Percentiles rank a stretch among this genome's conserved stretches.
phyloP scores from a whole-genome alignment of 768 basidiomycete genomes.

The Xanthoconium purpureum region DNA sequence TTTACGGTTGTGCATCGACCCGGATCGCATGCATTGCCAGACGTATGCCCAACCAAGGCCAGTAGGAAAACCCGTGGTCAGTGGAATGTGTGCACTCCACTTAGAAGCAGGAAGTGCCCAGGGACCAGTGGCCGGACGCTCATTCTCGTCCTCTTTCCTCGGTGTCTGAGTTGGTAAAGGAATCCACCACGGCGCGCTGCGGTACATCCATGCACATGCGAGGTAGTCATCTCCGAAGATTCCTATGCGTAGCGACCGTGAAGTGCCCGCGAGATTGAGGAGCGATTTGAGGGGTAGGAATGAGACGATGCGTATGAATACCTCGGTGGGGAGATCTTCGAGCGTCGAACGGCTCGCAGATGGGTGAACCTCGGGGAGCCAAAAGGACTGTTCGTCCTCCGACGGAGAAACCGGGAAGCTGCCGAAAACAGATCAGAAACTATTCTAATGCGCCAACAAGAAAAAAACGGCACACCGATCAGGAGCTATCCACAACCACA shows the following conservation, averaged over 20 bases:
- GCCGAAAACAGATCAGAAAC: background rate
- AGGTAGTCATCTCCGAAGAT: background rate
- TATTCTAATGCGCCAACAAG: background rate
- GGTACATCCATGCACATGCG: background rate
- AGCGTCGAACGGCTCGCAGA: background rate
- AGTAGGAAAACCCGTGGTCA: background rate
- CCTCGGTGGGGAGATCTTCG: background rate
- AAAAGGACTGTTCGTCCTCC: background rate
- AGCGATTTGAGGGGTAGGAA: background rate
- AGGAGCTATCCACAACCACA: background rate
- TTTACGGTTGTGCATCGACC: slow-evolving; percentile 1
- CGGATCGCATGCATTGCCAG: background rate
- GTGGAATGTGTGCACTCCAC: background rate
- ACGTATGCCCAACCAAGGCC: background rate
- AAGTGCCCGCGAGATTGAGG: background rate
- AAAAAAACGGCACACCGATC: background rate
- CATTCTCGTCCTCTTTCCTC: background rate
- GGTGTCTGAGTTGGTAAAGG: background rate
- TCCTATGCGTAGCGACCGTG: background rate
- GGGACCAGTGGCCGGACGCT: background rate
- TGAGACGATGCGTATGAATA: background rate
- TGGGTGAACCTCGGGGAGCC: background rate
- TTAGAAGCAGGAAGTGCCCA: background rate
- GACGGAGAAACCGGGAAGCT: background rate
- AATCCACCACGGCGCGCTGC: background rate